Evolutionary conservation across 2,329 filamentous ascomycete genomes (phyloP).

Genomic region (Talaromyces sp.): DNA sequence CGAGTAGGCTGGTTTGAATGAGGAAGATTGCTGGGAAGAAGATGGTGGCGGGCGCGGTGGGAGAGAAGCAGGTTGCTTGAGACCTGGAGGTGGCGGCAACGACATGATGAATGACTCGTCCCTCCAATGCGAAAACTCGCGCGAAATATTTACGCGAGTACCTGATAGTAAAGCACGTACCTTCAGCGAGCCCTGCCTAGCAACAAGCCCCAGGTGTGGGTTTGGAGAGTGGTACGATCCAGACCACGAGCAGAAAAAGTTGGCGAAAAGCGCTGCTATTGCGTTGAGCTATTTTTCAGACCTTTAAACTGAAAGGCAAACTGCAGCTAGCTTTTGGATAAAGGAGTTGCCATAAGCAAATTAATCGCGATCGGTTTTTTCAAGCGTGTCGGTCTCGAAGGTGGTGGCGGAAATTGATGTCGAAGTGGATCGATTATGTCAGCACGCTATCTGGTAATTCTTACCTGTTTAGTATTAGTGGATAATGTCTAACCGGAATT

Average conservation of each 20-base stretch:
- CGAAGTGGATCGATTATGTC: not conserved
- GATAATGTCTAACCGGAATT: not conserved
- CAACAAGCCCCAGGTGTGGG: not conserved
- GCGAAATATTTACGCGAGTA: slow-evolving; percentile 11
- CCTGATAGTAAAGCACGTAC: slow-evolving; percentile 35
- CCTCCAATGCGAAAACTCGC: slow-evolving; percentile 21
- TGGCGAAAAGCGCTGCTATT: not conserved
- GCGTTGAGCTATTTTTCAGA: not conserved
- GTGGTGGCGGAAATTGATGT: not conserved
- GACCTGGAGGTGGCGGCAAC: slow-evolving; percentile 80
- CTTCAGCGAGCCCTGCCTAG: slow-evolving; percentile 29
- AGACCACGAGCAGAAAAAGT: not conserved
- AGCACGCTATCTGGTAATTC: not conserved
- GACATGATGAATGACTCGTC: slow-evolving; percentile 60
- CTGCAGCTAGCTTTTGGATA: not conserved
- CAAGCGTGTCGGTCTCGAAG: not conserved
- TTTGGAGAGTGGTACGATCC: not conserved
- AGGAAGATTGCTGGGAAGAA: slow-evolving; percentile 29
- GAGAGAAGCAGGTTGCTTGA: slow-evolving; percentile 56
- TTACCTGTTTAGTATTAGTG: not conserved
- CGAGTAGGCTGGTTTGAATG: slow-evolving; percentile 51
- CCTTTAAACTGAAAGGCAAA: not conserved
- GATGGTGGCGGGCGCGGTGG: slow-evolving; percentile 70
- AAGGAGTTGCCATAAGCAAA: not conserved
- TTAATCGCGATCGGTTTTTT: not conserved